Evolutionary conservation across 139 green algal species (phyloP), one percentile per base, ranked within the genome.

Genomic region (Tetraselmis striata): DNA sequence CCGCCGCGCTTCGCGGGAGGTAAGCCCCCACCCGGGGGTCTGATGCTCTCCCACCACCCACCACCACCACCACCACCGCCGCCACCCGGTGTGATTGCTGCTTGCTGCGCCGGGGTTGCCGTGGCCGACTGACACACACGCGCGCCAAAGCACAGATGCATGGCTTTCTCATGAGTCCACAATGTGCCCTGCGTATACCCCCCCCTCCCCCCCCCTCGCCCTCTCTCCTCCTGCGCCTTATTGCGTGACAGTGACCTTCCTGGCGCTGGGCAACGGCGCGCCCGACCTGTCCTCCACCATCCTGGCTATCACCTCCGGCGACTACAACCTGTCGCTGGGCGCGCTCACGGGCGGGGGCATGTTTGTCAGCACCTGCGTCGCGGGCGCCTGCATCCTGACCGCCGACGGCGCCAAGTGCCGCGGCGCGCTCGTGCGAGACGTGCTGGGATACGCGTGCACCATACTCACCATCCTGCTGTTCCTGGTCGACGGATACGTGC

Each of bases 241-340:
- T n/a, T n/a, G n/a, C n/a, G n/a, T n/a, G n/a, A n/a, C 86, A 93
- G 94, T 97, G 0, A 98, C 94, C 0, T 92, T 98, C 75, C 89
- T 98, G 59, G 94, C 94, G 0, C 89, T 97, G 32, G 94, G 94
- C 79, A 98, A 98, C 84, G 94, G 94, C 0, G 94, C 94, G 0
- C 94, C 94, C 11, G 94, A 98, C 87, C 84, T 98, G 26, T 95
- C 90, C 0, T 84, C 94, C n/a, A 96, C 92, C 67, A 92, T 97
- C 59, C 88, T 89, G 0, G 93, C 93, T 22, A 91, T 98, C 24
- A 90, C 83, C 1, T 59, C 81, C 1, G 89, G 87, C 29, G 11
- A 86, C 29, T 87, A 85, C 77, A 31, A 59, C 29, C 78, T 93
- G 18, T 87, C 89, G 1, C 75, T 93, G 18, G 85, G 86, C 0